Evolutionary conservation across 1,284 basidiomycete species (phyloP).

Genomic region (Papiliotrema laurentii): DNA sequence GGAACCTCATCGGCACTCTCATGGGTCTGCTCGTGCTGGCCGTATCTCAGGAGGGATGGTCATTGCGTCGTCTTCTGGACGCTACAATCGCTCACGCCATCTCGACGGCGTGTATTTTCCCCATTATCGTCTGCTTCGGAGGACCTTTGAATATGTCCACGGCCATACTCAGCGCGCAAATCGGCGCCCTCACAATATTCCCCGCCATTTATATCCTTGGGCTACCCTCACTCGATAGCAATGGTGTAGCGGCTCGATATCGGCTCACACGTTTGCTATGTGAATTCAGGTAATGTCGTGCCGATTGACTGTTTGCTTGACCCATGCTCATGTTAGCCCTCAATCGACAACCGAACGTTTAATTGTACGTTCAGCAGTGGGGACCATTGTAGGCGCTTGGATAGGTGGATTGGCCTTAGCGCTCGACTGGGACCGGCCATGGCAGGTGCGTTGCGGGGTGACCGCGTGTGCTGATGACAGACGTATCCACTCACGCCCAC

Average conservation of each 20-base stretch:
- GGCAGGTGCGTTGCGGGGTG: conserved; percentile 74
- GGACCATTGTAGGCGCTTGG: conserved; percentile 73
- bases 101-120: neutral
- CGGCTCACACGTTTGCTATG: conserved; percentile 71
- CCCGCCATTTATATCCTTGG: conserved; percentile 69
- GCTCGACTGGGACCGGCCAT: conserved; percentile 91
- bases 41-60: conserved; percentile 4
- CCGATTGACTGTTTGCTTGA: conserved; percentile 51
- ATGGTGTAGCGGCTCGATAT: conserved; percentile 37
- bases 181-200: conserved; percentile 64
- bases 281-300: conserved; percentile 69
- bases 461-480: conserved; percentile 68
- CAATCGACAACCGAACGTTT: conserved; percentile 66
- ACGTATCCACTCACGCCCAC: conserved; percentile 39
- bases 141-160: conserved; percentile 8
- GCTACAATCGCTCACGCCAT: neutral
- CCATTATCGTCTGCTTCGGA: conserved; percentile 2
- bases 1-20: conserved; percentile 57
- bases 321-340: conserved; percentile 53
- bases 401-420: conserved; percentile 72
- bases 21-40: conserved; percentile 55
- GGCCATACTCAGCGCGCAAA: conserved; percentile 64
- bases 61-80: neutral
- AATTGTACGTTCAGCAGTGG: conserved; percentile 70
- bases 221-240: conserved; percentile 51